Base-by-base conservation (phyloP, 1,284 basidiomycete species). In the Polyporus tsugae region DNA sequence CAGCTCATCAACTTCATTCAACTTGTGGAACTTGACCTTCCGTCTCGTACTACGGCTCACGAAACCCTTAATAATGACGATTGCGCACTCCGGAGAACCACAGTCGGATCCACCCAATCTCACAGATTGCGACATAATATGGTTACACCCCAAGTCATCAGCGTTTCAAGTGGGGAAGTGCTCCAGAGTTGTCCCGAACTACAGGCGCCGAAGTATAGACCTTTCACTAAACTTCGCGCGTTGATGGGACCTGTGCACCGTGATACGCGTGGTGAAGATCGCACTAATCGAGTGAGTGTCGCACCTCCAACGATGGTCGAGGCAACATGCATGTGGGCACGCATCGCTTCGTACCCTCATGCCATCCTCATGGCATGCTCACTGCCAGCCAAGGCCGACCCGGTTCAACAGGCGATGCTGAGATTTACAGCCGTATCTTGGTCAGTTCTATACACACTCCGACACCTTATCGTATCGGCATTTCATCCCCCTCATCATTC, bases 181-280 rank as follows among this genome's bases (percentile, higher is more conserved):
- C 46, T 52, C 46, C 22, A 52, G 46, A 52, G 33, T 33, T 35
- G 52, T 55, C 25, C 25, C 29, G 29, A 55, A 55, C 25, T 35
- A 3, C 25, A 15, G 29, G 15, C 52, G 52, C 52, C 25, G 15
- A 52, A 4, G 22, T 52, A 15, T 38, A 4, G 38, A 25, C 36
- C 36, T n/a, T 59, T 13, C 13, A 42, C 39, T n/a, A 17, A n/a
- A 52, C 38, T 52, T 36, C 36, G 39, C 58, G 22, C 52, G 6
- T 25, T 63, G 62, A 63, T 63, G 62, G 62, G 62, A 44, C 62
- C 62, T 59, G 25, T 25, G 10, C 17, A 5, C 44, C 5, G 42
- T 62, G 62, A 63, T 36, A 52, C 52, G 36, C 62, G 33, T 22
- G 22, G 33, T 52, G 22, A 49, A 36, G 44, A 63, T 52, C 49